phyloP scores from a whole-genome alignment of 192 early-diverging fungal species.

The Entomortierella lignicola region DNA sequence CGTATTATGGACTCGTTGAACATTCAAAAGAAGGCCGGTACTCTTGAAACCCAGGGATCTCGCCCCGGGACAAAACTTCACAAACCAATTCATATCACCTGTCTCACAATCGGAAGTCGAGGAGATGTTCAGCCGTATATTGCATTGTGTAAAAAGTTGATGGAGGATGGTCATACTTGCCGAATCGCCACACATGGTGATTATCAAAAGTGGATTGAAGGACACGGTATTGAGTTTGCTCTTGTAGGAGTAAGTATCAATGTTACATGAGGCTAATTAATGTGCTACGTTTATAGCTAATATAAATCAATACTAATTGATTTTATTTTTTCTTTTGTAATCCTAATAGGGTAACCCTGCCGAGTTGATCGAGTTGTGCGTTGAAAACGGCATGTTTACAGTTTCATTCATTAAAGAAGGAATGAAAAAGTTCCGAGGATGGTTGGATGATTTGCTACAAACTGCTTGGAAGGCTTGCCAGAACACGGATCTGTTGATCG shows the following conservation, averaged over 20 bases:
- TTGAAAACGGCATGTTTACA: constrained; percentile 77
- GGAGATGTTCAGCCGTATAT: constrained; percentile 82
- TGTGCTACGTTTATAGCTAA: too few species aligned
- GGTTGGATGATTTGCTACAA: constrained; percentile 72
- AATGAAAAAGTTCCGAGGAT: constrained; percentile 65
- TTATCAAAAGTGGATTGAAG: constrained; percentile 72
- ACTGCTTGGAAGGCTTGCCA: constrained; percentile 70
- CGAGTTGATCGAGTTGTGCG: constrained; percentile 62
- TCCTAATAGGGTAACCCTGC: constrained; percentile 40
- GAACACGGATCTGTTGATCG: constrained; percentile 74
- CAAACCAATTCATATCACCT: constrained; percentile 71
- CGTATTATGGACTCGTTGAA: constrained; percentile 30
- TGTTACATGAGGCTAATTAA: background rate
- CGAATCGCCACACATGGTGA: constrained; percentile 77
- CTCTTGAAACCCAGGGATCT: constrained; percentile 28
- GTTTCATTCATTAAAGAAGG: constrained; percentile 70
- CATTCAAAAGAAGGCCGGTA: constrained; percentile 30
- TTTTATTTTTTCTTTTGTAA: background rate
- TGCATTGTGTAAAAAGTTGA: constrained; percentile 74
- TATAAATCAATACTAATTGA: background rate
- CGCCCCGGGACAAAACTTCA: constrained; percentile 43
- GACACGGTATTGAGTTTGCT: constrained; percentile 75
- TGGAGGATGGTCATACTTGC: constrained; percentile 70
- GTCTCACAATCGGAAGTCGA: constrained; percentile 77
- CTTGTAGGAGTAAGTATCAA: constrained; percentile 68